Evolutionary conservation across 2,329 filamentous ascomycete species (phyloP).

Genomic region (Fusarium sp.): DNA sequence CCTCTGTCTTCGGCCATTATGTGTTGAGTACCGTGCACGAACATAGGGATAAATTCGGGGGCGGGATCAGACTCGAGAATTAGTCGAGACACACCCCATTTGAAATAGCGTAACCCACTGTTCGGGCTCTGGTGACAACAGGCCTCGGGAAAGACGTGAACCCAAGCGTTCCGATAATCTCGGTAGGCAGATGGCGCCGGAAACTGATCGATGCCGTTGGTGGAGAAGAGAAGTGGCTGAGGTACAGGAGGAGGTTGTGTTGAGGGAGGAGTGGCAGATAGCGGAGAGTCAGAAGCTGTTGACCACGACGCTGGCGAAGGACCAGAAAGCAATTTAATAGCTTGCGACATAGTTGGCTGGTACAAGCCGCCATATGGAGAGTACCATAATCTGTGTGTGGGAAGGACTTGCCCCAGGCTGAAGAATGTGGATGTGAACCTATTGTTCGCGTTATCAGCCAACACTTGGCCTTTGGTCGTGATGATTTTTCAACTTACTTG

Average conservation of each 20-base stretch:
- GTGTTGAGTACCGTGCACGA: conserved; percentile 88
- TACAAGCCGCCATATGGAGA: conserved; percentile 86
- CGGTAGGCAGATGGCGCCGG: conserved; percentile 78
- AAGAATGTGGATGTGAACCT: conserved; percentile 84
- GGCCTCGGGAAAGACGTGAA: conserved; percentile 96
- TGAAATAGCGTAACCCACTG: conserved; percentile 92
- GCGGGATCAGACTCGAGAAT: conserved; percentile 90
- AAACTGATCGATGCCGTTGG: conserved; percentile 74
- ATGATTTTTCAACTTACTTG: conserved; percentile 65
- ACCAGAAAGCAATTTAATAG: conserved; percentile 82
- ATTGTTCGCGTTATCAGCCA: conserved; percentile 9
- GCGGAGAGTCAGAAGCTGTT: conserved; percentile 30
- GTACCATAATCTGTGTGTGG: conserved; percentile 84
- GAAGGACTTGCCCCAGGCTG: conserved; percentile 87
- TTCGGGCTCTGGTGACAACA: conserved; percentile 89
- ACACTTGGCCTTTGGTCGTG: background rate
- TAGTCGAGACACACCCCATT: conserved; percentile 93
- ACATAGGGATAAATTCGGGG: conserved; percentile 92
- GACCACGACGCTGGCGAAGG: conserved; percentile 44
- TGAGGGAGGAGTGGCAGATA: conserved; percentile 7
- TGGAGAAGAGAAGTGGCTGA: conserved; percentile 67
- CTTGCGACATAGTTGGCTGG: conserved; percentile 88
- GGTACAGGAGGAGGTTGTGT: conserved; percentile 26
- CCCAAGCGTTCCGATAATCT: conserved; percentile 80
- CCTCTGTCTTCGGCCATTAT: conserved; percentile 87